Conservation (phyloP, 257 asterid species). For the Lithospermum erythrorhizon region DNA sequence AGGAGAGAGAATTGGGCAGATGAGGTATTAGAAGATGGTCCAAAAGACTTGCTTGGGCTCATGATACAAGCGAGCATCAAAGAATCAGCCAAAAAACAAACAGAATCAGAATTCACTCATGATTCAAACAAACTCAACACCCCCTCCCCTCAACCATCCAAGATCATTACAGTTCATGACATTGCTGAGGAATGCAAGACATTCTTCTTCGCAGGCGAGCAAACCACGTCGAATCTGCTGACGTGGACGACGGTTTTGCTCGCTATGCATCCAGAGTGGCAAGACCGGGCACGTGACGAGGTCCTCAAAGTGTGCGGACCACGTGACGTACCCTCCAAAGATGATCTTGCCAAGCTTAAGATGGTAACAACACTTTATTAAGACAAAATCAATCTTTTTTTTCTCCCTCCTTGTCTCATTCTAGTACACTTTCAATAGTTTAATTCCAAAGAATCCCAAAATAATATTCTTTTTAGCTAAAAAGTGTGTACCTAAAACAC, state of each 20-base stretch:
- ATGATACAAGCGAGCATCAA: constrained; percentile 33
- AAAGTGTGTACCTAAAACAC: neutral
- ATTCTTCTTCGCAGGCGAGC: constrained; percentile 45
- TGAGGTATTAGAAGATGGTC: constrained; percentile 24
- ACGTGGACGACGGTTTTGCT: constrained; percentile 44
- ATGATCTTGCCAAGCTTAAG: constrained; percentile 33
- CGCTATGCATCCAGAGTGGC: constrained; percentile 46
- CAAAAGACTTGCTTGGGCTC: constrained; percentile 35
- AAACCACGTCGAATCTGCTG: constrained; percentile 41
- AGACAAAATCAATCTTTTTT: neutral
- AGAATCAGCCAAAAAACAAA: constrained; percentile 5
- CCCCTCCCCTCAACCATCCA: constrained; percentile 1
- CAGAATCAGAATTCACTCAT: neutral
- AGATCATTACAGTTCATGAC: constrained; percentile 28
- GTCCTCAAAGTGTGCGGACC: constrained; percentile 41
- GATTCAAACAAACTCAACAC: neutral
- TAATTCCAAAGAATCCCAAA: neutral
- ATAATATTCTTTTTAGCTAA: too few relatives aligned
- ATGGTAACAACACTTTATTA: constrained; percentile 19
- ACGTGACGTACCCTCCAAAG: constrained; percentile 37
- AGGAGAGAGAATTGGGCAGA: constrained; percentile 30
- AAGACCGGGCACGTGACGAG: constrained; percentile 37
- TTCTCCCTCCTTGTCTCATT: neutral
- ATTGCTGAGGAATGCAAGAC: constrained; percentile 45
- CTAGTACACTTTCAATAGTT: neutral